A percentile compares a stretch with the other conserved stretches of the same genome.
Conservation (phyloP, 2,329 filamentous ascomycete species). For the Keithomyces neogunnii region DNA sequence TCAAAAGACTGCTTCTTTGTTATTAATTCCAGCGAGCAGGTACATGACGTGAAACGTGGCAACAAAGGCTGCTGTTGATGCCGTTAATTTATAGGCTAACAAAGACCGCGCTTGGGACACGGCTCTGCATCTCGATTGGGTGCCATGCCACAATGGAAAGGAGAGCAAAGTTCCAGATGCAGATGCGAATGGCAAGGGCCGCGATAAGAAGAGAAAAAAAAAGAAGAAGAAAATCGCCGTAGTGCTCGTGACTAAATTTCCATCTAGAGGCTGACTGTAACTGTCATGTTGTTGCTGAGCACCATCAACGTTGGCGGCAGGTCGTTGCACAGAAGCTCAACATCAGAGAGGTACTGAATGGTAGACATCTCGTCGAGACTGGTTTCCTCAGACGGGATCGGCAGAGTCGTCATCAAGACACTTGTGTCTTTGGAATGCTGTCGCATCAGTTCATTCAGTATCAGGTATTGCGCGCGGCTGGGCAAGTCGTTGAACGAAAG, state of each 20-base stretch:
- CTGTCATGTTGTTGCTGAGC: constrained; percentile 83
- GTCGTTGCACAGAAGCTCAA: constrained; percentile 70
- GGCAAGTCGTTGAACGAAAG: constrained; percentile 83
- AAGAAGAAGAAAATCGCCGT: too few species aligned
- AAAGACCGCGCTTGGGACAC: not conserved
- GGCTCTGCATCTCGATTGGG: not conserved
- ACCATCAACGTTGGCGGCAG: constrained; percentile 71
- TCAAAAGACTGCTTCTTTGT: not conserved
- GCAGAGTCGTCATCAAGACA: constrained; percentile 75
- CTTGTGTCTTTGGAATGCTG: constrained; percentile 61
- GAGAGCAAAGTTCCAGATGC: not conserved
- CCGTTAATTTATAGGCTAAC: not conserved
- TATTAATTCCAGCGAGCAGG: not conserved
- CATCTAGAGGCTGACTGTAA: constrained; percentile 61
- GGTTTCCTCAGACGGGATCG: constrained; percentile 71
- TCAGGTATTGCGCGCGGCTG: constrained; percentile 75
- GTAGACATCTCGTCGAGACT: constrained; percentile 61
- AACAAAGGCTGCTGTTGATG: not conserved
- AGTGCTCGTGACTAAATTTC: not conserved
- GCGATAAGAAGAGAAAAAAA: too few species aligned
- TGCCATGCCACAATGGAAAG: not conserved
- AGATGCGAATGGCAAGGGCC: too few species aligned
- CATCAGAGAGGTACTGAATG: constrained; percentile 64
- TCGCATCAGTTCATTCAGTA: constrained; percentile 76
- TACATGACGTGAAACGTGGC: not conserved